These are phyloP conservation scores for Citropsis articulata DNA, from an alignment of 345 rosid species.

Conservation along the genomic window DNA sequence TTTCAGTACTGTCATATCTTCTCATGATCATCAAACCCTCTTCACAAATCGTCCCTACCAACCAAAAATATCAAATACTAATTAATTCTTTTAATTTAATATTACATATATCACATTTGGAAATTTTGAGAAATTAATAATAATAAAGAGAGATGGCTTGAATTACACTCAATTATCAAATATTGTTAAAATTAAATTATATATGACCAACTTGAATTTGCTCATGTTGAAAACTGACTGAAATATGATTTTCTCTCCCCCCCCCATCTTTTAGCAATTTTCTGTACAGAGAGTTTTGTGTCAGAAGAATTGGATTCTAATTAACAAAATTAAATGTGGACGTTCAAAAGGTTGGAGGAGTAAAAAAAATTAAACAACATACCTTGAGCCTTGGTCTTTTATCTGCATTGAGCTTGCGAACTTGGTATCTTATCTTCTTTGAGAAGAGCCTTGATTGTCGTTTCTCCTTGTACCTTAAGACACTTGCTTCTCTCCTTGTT, in stretches of 20 bases:
- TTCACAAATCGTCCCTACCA: conserved; percentile 67
- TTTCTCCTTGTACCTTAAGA: conserved; percentile 74
- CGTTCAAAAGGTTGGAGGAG: not conserved
- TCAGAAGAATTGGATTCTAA: too few species aligned
- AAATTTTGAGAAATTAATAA: too few species aligned
- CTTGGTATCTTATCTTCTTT: conserved; percentile 81
- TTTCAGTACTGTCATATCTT: not conserved
- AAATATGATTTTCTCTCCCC: too few species aligned
- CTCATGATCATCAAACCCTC: conserved; percentile 24
- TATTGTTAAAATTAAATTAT: too few species aligned
- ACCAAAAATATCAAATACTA: not conserved
- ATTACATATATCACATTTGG: too few species aligned
- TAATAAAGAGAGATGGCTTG: too few species aligned
- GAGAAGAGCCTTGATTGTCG: conserved; percentile 64
- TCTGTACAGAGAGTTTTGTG: too few species aligned
- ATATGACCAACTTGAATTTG: too few species aligned
- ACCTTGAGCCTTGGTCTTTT: conserved; percentile 82
- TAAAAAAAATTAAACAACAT: not conserved
- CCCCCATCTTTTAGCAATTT: too few species aligned
- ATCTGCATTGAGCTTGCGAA: conserved; percentile 76
- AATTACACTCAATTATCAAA: not conserved
- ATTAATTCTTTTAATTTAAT: too few species aligned
- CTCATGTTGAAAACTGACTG: too few species aligned
- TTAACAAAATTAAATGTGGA: too few species aligned
- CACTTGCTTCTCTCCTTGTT: conserved; percentile 75